phyloP scores from a whole-genome alignment of 345 rosid species.

The Euphorbia lathyris region DNA sequence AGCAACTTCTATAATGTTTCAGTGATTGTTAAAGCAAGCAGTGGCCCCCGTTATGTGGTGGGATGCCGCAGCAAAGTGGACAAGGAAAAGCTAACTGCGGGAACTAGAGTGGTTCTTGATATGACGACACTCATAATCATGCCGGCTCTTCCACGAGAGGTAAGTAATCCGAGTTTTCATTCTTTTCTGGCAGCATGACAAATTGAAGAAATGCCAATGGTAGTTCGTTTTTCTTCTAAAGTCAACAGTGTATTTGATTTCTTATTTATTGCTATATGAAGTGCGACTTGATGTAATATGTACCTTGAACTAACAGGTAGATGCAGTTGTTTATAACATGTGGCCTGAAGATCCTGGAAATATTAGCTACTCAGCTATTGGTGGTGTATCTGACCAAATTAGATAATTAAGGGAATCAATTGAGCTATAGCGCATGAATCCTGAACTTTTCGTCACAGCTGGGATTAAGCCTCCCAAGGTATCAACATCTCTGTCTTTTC shows the following conservation, averaged over 20 bases:
- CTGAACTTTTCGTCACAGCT: too few relatives aligned
- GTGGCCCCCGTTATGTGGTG: slow-evolving; percentile 94
- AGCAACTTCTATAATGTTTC: slow-evolving; percentile 12
- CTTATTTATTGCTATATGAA: not conserved
- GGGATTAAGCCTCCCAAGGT: too few relatives aligned
- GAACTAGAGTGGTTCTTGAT: slow-evolving; percentile 92
- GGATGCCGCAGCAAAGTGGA: slow-evolving; percentile 97
- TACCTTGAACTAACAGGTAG: too few relatives aligned
- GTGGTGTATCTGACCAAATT: too few relatives aligned
- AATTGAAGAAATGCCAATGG: not conserved
- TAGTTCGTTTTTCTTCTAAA: not conserved
- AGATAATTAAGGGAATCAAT: too few relatives aligned
- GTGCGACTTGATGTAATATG: too few relatives aligned
- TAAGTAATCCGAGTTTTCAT: slow-evolving; percentile 21
- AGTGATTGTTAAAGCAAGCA: slow-evolving; percentile 97
- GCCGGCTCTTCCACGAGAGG: slow-evolving; percentile 87
- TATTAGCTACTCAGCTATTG: too few relatives aligned
- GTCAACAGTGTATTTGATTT: not conserved
- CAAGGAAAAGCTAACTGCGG: slow-evolving; percentile 78
- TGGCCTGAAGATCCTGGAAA: too few relatives aligned
- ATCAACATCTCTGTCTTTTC: too few relatives aligned
- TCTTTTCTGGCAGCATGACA: too few relatives aligned
- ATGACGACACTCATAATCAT: slow-evolving; percentile 63
- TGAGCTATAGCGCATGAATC: too few relatives aligned
- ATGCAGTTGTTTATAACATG: too few relatives aligned